A percentile compares a stretch with the other conserved stretches of the same genome.
phyloP scores from a whole-genome alignment of 78 protist genomes.

The Anaeramoeba flamelloides region DNA sequence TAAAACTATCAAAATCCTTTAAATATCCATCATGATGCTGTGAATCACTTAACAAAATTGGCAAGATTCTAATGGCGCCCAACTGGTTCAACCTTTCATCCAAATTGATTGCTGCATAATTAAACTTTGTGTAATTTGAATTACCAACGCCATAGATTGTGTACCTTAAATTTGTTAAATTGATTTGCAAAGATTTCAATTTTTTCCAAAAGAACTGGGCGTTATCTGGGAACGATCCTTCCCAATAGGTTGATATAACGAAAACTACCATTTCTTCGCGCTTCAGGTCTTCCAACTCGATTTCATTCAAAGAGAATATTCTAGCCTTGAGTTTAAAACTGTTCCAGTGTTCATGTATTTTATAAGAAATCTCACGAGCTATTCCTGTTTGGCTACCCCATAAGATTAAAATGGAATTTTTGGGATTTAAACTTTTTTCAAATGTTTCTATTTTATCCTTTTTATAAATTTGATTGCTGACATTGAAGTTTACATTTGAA shows the following conservation, averaged over 20 bases:
- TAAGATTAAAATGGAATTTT: not conserved
- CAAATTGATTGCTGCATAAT: not conserved
- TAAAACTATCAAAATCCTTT: too few species aligned
- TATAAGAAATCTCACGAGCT: not conserved
- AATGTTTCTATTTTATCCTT: too few species aligned
- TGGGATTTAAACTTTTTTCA: too few species aligned
- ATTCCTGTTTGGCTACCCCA: not conserved
- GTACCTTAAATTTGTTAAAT: not conserved
- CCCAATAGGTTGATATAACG: not conserved
- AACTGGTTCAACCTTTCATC: not conserved
- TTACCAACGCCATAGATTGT: not conserved
- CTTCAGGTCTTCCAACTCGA: too few species aligned
- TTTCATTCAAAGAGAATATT: too few species aligned
- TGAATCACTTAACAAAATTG: too few species aligned
- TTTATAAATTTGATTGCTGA: too few species aligned
- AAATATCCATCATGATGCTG: too few species aligned
- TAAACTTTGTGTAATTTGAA: not conserved
- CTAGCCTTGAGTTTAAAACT: too few species aligned
- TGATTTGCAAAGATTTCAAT: not conserved
- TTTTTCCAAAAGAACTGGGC: not conserved
- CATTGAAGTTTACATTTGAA: too few species aligned
- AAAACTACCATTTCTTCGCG: not conserved
- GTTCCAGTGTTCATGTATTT: not conserved
- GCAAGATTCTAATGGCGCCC: not conserved
- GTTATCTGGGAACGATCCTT: not conserved